Evolutionary conservation across 495 filamentous ascomycete genomes (phyloP).

Genomic region (Astrocystis sublimbata): DNA sequence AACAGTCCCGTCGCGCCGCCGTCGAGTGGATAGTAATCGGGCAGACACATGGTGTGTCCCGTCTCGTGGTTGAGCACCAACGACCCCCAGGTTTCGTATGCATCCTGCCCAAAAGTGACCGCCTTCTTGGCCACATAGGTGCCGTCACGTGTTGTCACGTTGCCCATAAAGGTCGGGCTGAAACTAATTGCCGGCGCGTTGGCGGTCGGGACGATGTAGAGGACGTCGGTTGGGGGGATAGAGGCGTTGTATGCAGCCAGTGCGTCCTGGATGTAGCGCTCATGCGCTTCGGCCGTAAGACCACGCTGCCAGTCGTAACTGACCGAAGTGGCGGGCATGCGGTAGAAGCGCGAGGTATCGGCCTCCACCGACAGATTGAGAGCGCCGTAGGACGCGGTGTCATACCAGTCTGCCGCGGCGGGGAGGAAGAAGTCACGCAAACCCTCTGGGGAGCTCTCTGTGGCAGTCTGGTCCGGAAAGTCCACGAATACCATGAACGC

Average conservation of each 20-base stretch:
- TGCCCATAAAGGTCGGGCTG: constrained; percentile 32
- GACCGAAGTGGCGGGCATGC: constrained; percentile 27
- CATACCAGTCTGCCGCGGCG: constrained; percentile 33
- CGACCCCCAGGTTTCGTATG: constrained; percentile 28
- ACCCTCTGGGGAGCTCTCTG: constrained; percentile 26
- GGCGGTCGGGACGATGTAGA: constrained; percentile 34
- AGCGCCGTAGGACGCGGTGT: constrained; percentile 30
- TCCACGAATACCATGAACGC: constrained; percentile 40
- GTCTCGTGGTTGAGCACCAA: constrained; percentile 37
- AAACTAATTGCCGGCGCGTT: constrained; percentile 29
- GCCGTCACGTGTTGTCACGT: constrained; percentile 29
- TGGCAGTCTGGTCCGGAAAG: constrained; percentile 26
- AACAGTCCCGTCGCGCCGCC: constrained; percentile 28
- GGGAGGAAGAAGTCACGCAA: constrained; percentile 35
- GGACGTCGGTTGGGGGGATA: constrained; percentile 27
- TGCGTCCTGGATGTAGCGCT: constrained; percentile 34
- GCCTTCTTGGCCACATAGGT: constrained; percentile 28
- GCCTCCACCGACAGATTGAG: constrained; percentile 27
- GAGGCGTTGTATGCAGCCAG: constrained; percentile 26
- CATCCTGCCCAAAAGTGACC: constrained; percentile 33
- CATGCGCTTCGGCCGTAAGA: constrained; percentile 25
- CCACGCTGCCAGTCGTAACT: constrained; percentile 32
- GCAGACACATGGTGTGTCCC: constrained; percentile 37
- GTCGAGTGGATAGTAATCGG: constrained; percentile 33
- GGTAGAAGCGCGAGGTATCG: constrained; percentile 34